Base-by-base conservation (phyloP, 208 protist genomes). In the Crithidia mellificae region DNA sequence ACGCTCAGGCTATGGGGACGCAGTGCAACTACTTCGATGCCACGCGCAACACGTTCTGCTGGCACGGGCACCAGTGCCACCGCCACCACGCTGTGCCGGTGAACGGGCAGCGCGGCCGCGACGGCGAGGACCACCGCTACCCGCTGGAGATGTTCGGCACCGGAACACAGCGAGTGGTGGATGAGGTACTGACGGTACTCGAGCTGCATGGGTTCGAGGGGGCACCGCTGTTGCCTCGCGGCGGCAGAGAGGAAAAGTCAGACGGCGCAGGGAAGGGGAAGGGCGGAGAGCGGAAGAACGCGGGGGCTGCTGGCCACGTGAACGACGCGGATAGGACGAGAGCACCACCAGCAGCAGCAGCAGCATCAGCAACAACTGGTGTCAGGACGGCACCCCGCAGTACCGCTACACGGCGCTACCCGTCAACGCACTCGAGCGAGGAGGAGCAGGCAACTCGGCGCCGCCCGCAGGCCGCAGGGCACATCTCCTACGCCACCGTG, bases 1-100 rank as follows among this genome's bases (percentile, higher is more conserved):
- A 76, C 41, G 50, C 46, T 27, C 44, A 64, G 59, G 2, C 63
- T 47, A 50, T 67, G 27, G 64, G 47, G 39, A 50, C 44, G 61
- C 66, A 67, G 64, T 78, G 73, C 73, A 68, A 56, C 49, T 72
- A 84, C 66, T 84, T 74, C 51, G 59, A 64, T 29, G 58, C 58
- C 6, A 69, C 73, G 0, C 63, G 76, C 53, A 70, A 52, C 38
- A 69, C 58, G 1, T 84, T 84, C 55, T 84, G 78, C 66, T 84
- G 78, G 78, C 54, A 67, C 29, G 78, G 78, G 12, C 78, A 76
- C 30, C 74, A 80, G 53, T 84, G 78, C 51, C 67, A 67, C 51
- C 57, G 62, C 17, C 63, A 58, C 19, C 77, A 83, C 44, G 50
- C 69, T 15, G 58, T 74, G 24, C 63, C 63, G 20, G 70, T 70